These are phyloP conservation scores for Trichophyton simii DNA, from an alignment of 2,329 filamentous ascomycete species.

Conservation along the genomic window DNA sequence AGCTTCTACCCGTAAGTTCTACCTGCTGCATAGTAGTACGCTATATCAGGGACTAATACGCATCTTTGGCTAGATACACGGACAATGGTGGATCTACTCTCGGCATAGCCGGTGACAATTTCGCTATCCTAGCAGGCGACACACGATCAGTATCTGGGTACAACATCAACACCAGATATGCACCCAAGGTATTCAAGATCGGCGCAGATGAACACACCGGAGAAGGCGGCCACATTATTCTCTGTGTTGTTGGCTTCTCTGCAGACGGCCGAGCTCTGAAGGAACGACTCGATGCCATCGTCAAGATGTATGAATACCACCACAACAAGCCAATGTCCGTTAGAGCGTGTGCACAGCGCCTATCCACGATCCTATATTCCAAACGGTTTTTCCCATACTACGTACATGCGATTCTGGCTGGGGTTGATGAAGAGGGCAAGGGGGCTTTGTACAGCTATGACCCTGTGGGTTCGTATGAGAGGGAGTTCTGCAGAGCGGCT, in stretches of 20 bases:
- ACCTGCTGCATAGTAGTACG: background rate
- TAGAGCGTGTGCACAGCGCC: slow-evolving; percentile 82
- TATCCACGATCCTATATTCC: slow-evolving; percentile 89
- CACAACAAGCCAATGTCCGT: slow-evolving; percentile 94
- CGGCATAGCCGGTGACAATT: slow-evolving; percentile 85
- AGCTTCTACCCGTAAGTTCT: slow-evolving; percentile 75
- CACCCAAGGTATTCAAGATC: slow-evolving; percentile 94
- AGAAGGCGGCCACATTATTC: slow-evolving; percentile 70
- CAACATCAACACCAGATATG: slow-evolving; percentile 95
- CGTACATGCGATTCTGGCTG: slow-evolving; percentile 83
- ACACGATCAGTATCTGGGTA: slow-evolving; percentile 92
- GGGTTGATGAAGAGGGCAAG: slow-evolving; percentile 85
- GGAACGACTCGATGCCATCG: slow-evolving; percentile 83
- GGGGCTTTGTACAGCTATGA: slow-evolving; percentile 96
- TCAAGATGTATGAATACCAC: slow-evolving; percentile 98
- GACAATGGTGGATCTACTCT: slow-evolving; percentile 96
- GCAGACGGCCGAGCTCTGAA: slow-evolving; percentile 89
- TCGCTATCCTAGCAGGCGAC: slow-evolving; percentile 93
- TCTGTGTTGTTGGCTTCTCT: slow-evolving; percentile 91
- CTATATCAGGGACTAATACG: slow-evolving; percentile 6
- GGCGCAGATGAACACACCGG: slow-evolving; percentile 80
- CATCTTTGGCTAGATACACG: slow-evolving; percentile 50
- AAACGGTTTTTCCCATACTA: slow-evolving; percentile 99
- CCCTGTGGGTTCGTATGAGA: slow-evolving; percentile 92
- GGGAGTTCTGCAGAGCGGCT: slow-evolving; percentile 88